Evolutionary conservation across 805 yeast species (phyloP), one percentile per base, ranked within the genome.

Genomic region (Yarrowia divulgata): DNA sequence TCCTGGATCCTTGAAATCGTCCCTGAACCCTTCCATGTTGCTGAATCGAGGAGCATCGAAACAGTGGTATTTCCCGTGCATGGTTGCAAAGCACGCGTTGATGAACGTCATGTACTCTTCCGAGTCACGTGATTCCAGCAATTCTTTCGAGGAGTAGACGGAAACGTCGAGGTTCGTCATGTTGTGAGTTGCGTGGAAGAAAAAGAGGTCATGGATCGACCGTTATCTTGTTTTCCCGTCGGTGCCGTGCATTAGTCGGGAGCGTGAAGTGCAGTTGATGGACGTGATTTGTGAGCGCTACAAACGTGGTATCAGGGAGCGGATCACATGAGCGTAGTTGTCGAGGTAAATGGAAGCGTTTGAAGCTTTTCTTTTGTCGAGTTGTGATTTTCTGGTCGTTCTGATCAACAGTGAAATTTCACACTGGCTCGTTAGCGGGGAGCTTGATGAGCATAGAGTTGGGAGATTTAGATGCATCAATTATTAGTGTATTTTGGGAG

Each of bases 361-460:
- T 23, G 29, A 2, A 23, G 4, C 4, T 23, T 2, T 23, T 35
- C 9, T 35, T 35, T 35, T 9, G 12, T 10, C 5, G 39, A 35
- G 2, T 5, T 3, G 5, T 35, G 9, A 35, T 10, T 10, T 35
- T 10, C 39, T 9, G 1, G 39, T 35, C 12, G 12, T 35, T 35
- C 12, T 35, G 39, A 5, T 35, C 39, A 8, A 10, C 39, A 23
- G 9, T 35, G 39, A 35, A 35, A 35, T 35, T 35, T 35, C 39
- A 35, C 39, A 34, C 42, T 39, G 13, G 2, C 29, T 23, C 29
- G 29, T 23, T 19, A 16, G 14, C 48, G 48, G 18, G 29, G 52
- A 48, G 52, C n/a, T 29, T 48, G 52, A 48, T 48, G 29, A 29
- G 18, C 35, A 48, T 48, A 29, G 52, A 29, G 52, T 48, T 48